Base-by-base conservation (phyloP, 345 rosid genomes). In the Lumnitzera racemosa region DNA sequence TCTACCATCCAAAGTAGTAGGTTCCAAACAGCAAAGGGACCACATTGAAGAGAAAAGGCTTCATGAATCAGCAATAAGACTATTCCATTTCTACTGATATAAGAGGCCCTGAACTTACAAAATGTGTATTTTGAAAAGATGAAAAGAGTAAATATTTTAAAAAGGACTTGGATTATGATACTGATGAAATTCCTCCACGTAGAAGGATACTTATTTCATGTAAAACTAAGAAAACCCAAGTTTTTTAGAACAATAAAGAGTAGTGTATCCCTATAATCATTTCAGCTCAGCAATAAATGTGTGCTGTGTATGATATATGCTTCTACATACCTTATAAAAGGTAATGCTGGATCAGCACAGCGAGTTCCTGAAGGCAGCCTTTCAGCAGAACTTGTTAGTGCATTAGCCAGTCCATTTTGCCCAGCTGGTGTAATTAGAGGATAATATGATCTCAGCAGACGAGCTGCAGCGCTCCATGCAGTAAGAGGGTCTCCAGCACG, bases 381-480 rank as follows among this genome's bases (percentile, higher is more conserved):
- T 71, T 85, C 91, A 15, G 99, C 86, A 56, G 99, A 81, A 81
- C 77, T 95, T 68, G 83, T 64, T 31, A 90, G 86, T 62, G 99
- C 86, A 74, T 76, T 86, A 64, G 96, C 96, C 70, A 95, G 96
- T 61, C 99, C 96, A 83, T 88, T 90, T 78, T 90, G 99, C 51
- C 98, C 99, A 53, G 83, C 89, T 56, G 99, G 98, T 68, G 99
- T 95, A 48, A 95, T 90, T 55, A 90, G 81, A 73, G 98, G 99
- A 72, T 95, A 90, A 76, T 88, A 87, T 64, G 89, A 88, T 76
- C 99, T 81, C 62, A 95, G 74, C 29, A 95, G 85, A 72, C 98
- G 85, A 46, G 99, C 96, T 72, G 98, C 98, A 63, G 98, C 97
- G 60, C 96, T 90, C 99, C 99, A 90, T 4, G 99, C 96, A 70